A percentile compares a stretch with the other conserved stretches of the same genome.
These are phyloP conservation scores for Pachyrhizus erosus DNA, from an alignment of 306 rosid genomes.

Conservation along the genomic window DNA sequence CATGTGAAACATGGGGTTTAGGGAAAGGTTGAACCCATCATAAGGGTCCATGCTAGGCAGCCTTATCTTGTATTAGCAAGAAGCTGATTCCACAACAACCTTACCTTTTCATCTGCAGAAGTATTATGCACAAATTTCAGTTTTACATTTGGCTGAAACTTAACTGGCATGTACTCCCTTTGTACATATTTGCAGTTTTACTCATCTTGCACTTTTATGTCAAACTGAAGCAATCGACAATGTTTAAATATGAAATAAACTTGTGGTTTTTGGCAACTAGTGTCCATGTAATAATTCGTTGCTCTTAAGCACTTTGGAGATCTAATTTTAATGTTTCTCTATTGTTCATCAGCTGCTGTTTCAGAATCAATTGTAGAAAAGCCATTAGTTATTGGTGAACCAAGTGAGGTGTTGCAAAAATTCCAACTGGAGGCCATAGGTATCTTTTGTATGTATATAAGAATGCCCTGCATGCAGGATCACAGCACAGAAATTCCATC, in stretches of 20 bases:
- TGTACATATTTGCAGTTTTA: conserved; percentile 2
- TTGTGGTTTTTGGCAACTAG: background rate
- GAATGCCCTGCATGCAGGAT: conserved; percentile 2
- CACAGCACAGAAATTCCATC: background rate
- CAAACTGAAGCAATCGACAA: conserved; percentile 24
- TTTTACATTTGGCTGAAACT: background rate
- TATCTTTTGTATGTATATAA: conserved; percentile 33
- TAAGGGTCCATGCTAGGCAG: conserved; percentile 3
- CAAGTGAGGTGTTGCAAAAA: conserved; percentile 58
- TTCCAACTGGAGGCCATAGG: conserved; percentile 78
- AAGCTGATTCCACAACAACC: background rate
- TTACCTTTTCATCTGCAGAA: background rate
- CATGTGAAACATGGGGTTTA: background rate
- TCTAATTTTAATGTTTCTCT: conserved; percentile 37
- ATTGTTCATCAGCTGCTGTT: conserved; percentile 50
- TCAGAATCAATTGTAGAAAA: conserved; percentile 48
- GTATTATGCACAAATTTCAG: background rate
- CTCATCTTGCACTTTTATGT: background rate
- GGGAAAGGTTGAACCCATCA: conserved; percentile 3
- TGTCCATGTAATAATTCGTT: background rate
- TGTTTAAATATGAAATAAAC: conserved; percentile 1
- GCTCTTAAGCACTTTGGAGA: conserved; percentile 7
- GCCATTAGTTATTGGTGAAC: conserved; percentile 55
- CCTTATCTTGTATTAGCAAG: conserved; percentile 5
- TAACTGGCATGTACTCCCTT: background rate